Evolutionary conservation across 148 eudicot species (phyloP), one percentile per base, ranked within the genome.

Genomic region (Persicaria maculosa): DNA sequence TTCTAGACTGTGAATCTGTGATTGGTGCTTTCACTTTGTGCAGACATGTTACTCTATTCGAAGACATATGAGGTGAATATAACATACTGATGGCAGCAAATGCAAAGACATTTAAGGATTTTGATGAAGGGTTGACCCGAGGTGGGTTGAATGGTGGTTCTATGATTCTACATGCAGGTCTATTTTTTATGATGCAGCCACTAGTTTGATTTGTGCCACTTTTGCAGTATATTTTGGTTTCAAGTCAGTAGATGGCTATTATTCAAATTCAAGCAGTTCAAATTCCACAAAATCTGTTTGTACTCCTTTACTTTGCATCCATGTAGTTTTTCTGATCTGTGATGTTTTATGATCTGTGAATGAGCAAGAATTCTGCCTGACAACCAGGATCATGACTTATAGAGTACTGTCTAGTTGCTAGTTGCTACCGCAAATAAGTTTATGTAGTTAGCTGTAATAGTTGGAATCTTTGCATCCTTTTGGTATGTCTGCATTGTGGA

Each of bases 231-330:
- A 91, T 76, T 94, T 94, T 86, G 98, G 98, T 71, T 94, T 91
- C 88, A 90, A 90, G 86, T 91, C 98, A 46, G 98, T 86, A 46
- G 98, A 94, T 84, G 98, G 92, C 61, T 94, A 94, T 84, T 94
- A 94, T 78, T 81, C 83, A 12, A 84, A 88, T 54, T 90, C 98
- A 19, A 83, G 97, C 86, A 94, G 98, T 83, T 85, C 98, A 72
- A 93, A 90, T 82, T 83, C 91, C 79, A 88, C 92, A 74, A 87
- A 84, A 76, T 75, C 90, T 68, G 96, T 94, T 53, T 57, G 77
- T 74, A 87, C 76, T 16, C 98, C 98, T 71, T 81, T 91, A 78
- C 92, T 94, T 72, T 94, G 98, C 82, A 88, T 94, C 74, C 98
- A 94, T 93, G 97, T 81, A 82, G 73, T 73, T 22, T 69, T 43